These are phyloP conservation scores for Apiotrichum mycotoxinovorans DNA, from an alignment of 1,284 basidiomycete genomes.

Conservation along the genomic window DNA sequence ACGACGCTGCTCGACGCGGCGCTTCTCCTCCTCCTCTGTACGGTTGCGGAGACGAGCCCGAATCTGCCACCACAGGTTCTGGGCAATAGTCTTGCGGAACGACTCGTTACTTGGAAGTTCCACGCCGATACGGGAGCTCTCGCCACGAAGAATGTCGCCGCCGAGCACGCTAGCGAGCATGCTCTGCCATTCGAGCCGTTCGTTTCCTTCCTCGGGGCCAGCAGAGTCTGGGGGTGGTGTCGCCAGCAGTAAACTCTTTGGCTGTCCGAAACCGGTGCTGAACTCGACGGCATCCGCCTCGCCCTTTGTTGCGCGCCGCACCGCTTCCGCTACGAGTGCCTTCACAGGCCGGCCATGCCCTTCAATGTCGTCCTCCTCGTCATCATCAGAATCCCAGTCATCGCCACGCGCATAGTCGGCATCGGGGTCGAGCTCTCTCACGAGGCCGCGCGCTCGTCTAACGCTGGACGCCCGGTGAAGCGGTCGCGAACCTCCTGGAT, in stretches of 20 bases:
- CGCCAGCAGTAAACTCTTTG: slow-evolving; percentile 16
- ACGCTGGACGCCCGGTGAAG: slow-evolving; percentile 2
- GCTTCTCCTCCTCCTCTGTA: slow-evolving; percentile 76
- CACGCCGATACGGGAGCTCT: slow-evolving; percentile 79
- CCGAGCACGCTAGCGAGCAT: slow-evolving; percentile 87
- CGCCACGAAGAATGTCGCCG: slow-evolving; percentile 87
- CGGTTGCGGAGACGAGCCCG: slow-evolving; percentile 79
- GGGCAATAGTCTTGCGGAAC: slow-evolving; percentile 64
- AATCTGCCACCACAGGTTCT: slow-evolving; percentile 82
- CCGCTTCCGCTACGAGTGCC: slow-evolving; percentile 15
- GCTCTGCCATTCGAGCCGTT: slow-evolving; percentile 88
- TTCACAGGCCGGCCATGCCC: slow-evolving; percentile 9
- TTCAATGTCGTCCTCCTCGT: slow-evolving; percentile 18
- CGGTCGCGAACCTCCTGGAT: not conserved
- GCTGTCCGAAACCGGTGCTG: slow-evolving; percentile 13
- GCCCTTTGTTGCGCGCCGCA: slow-evolving; percentile 11
- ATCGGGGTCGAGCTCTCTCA: slow-evolving; percentile 18
- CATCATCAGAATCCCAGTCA: slow-evolving; percentile 24
- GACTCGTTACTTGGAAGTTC: slow-evolving; percentile 63
- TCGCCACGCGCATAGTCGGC: slow-evolving; percentile 18
- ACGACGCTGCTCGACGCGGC: slow-evolving; percentile 74
- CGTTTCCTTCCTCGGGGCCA: slow-evolving; percentile 59
- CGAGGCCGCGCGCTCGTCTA: slow-evolving; percentile 5
- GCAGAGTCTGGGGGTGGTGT: slow-evolving; percentile 18
- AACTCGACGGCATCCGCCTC: slow-evolving; percentile 12